Evolutionary conservation across 371 early-diverging fungal species (phyloP), one percentile per base, ranked within the genome.

Genomic region (Phascolomyces articulosus): DNA sequence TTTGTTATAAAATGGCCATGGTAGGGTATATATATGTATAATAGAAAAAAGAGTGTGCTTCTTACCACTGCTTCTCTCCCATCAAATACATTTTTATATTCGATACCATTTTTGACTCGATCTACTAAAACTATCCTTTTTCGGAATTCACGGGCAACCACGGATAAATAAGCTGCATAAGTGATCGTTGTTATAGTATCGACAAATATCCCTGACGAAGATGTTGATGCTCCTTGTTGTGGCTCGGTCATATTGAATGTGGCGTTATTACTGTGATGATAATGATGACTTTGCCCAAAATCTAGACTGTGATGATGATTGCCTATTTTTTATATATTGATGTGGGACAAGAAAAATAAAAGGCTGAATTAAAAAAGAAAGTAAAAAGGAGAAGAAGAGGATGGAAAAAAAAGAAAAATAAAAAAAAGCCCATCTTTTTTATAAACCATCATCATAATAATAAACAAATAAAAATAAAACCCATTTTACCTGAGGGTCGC

Each of bases 61-160:
- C 24, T 60, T 76, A 79, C 77, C 61, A 96, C 93, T 16, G 90
- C 93, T 28, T 93, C 90, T 64, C 86, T 79, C 26, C 96, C 97
- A 38, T 88, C 83, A 77, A 95, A 95, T 63, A 89, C 88, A 60
- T 88, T 86, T 60, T 85, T 86, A 72, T 95, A 92, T 71, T 94
- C 93, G 20, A 95, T 80, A 9, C 85, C 85, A 65, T 95, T 91
- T 70, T 92, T 92, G 49, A 81, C 77, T 47, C 91, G 85, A 29
- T 88, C 87, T 31, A 75, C 66, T 10, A 77, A 62, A 16, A 73
- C 68, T 26, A 84, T 71, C 4, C 81, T 73, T 49, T 73, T 79
- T 16, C 83, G 78, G 68, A 96, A 91, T 29, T 88, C 88, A 31
- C 80, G 77, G 6, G 94, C 94, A 9, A 94, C 91, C 57, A 84